Conservation (phyloP, 73 alveolate genomes). For the Durusdinium trenchii region DNA sequence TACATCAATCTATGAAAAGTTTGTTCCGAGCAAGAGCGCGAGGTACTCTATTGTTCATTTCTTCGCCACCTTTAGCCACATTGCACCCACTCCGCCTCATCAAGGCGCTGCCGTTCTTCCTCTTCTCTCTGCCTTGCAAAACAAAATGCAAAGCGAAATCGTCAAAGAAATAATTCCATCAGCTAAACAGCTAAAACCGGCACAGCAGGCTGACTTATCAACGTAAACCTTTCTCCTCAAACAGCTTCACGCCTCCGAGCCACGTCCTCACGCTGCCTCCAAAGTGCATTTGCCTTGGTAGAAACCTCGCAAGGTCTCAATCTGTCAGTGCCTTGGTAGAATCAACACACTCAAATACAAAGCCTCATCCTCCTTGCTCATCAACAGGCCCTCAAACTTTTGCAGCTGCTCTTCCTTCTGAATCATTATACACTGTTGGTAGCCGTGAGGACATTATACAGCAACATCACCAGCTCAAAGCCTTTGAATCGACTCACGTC, state of each 20-base stretch:
- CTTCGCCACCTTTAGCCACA: not conserved
- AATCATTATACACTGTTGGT: too few species aligned
- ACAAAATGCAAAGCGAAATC: too few species aligned
- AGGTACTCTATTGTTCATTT: too few species aligned
- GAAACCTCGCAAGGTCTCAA: slow-evolving; percentile 19
- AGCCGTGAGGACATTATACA: too few species aligned
- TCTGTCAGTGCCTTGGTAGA: not conserved
- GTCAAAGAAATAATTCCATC: too few species aligned
- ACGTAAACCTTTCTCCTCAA: not conserved
- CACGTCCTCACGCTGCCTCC: slow-evolving; percentile 83
- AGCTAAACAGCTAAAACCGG: not conserved
- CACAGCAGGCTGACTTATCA: not conserved
- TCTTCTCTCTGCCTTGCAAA: slow-evolving; percentile 55
- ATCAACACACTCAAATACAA: not conserved
- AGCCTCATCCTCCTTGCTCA: slow-evolving; percentile 78
- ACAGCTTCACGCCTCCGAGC: slow-evolving; percentile 39
- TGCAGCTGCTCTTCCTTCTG: slow-evolving; percentile 74
- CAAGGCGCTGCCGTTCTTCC: slow-evolving; percentile 81
- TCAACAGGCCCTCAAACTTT: slow-evolving; percentile 43
- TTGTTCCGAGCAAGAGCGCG: too few species aligned
- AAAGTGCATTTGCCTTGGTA: slow-evolving; percentile 35
- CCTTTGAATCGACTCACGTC: too few species aligned
- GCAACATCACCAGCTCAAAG: too few species aligned
- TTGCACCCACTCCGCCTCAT: not conserved
- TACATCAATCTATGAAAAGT: not conserved